Evolutionary conservation across 805 yeast species (phyloP).

Genomic region (Candida montana): DNA sequence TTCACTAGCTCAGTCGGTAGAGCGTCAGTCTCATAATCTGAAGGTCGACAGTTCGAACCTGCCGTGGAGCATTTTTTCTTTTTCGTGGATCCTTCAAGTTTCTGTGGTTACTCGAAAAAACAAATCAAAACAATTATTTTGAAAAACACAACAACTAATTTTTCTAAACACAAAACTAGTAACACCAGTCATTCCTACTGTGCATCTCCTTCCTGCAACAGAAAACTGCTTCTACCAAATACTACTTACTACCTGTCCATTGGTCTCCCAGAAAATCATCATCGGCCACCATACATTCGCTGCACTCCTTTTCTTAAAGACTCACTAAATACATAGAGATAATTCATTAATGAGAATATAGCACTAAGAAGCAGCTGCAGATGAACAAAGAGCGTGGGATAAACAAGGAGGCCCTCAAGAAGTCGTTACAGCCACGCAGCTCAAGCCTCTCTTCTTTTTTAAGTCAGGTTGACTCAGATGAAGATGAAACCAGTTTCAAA

Average conservation of each 20-base stretch:
- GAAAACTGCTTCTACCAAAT: too few relatives aligned
- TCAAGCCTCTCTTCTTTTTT: constrained; percentile 9
- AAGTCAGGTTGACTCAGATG: constrained; percentile 24
- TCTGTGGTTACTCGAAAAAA: neutral
- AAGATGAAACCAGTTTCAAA: constrained; percentile 44
- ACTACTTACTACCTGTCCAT: too few relatives aligned
- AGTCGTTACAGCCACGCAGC: neutral
- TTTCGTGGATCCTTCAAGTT: neutral
- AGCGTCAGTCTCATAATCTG: constrained; percentile 56
- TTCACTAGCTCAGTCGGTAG: constrained; percentile 53
- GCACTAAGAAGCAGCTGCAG: neutral
- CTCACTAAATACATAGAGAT: too few relatives aligned
- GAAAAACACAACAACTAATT: too few relatives aligned
- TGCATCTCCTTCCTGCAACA: too few relatives aligned
- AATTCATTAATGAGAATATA: neutral
- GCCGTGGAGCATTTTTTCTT: constrained; percentile 39
- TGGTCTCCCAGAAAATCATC: too few relatives aligned
- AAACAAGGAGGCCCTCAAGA: neutral
- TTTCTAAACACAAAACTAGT: too few relatives aligned
- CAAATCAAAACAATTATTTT: neutral
- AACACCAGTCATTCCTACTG: too few relatives aligned
- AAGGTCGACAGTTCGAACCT: constrained; percentile 53
- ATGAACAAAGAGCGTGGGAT: constrained; percentile 1
- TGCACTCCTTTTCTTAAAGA: too few relatives aligned
- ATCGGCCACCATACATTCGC: neutral